phyloP scores from a whole-genome alignment of 2,329 filamentous ascomycete species.

The Raffaelea arxii region DNA sequence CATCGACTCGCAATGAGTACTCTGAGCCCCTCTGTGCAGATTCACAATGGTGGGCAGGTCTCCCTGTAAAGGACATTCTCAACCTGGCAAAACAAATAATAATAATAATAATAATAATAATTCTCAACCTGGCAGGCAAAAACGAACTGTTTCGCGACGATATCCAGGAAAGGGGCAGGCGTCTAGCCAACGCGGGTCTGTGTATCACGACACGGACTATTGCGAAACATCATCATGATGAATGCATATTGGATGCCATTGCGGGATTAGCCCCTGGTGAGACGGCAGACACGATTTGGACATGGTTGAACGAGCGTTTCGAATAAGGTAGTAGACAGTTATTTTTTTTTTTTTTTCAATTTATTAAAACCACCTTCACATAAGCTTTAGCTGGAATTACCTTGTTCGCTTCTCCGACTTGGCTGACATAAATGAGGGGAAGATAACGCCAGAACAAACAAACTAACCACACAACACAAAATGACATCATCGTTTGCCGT shows the following conservation, averaged over 20 bases:
- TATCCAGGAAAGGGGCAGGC: neutral
- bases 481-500: constrained; percentile 21
- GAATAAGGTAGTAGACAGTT: too few relatives aligned
- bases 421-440: too few relatives aligned
- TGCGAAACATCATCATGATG: neutral
- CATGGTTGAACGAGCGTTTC: neutral
- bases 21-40: neutral
- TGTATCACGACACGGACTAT: neutral
- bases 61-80: neutral
- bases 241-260: neutral
- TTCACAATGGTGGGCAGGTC: neutral
- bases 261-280: neutral
- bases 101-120: too few relatives aligned
- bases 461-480: too few relatives aligned
- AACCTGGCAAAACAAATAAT: too few relatives aligned
- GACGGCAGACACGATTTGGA: neutral
- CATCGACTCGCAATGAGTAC: neutral
- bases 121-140: neutral
- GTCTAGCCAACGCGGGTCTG: neutral
- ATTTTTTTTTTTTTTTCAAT: too few relatives aligned
- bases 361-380: too few relatives aligned
- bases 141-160: neutral
- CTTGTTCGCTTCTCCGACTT: too few relatives aligned
- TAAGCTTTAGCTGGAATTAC: too few relatives aligned
- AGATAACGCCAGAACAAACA: too few relatives aligned